Percentiles rank a stretch among this genome's conserved stretches.
These are phyloP conservation scores for Scortechinia acanthostroma DNA, from an alignment of 2,329 filamentous ascomycete genomes.

Conservation along the genomic window DNA sequence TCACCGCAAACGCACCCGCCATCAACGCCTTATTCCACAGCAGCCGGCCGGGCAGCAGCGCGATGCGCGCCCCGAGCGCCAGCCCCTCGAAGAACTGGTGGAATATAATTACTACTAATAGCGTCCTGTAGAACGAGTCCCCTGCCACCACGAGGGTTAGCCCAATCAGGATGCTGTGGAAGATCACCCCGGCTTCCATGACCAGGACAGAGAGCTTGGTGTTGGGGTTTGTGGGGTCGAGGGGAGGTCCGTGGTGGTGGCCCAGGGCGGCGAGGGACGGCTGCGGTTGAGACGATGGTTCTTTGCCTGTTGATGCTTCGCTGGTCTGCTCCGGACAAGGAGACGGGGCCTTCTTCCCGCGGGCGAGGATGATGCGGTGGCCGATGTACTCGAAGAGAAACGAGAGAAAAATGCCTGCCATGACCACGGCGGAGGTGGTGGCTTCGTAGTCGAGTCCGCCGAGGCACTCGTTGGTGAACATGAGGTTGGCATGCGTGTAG, in stretches of 20 bases:
- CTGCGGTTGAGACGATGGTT: conserved; percentile 3
- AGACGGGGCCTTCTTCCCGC: conserved; percentile 17
- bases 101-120: conserved; percentile 67
- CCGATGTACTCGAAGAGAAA: conserved; percentile 67
- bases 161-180: conserved; percentile 60
- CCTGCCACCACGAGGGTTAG: conserved; percentile 21
- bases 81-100: conserved; percentile 76
- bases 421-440: conserved; percentile 63
- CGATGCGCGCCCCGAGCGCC: conserved; percentile 66
- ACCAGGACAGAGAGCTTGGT: conserved; percentile 58
- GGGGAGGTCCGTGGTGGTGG: conserved; percentile 18
- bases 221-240: conserved; percentile 15
- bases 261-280: conserved; percentile 14
- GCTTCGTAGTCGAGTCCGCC: conserved; percentile 60
- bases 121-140: conserved; percentile 44
- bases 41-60: conserved; percentile 20
- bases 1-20: conserved; percentile 56
- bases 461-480: conserved; percentile 67
- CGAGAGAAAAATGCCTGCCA: conserved; percentile 68
- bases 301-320: conserved; percentile 6
- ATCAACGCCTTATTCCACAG: conserved; percentile 47
- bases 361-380: conserved; percentile 41
- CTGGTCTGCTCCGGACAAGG: conserved; percentile 12
- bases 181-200: conserved; percentile 68
- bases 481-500: conserved; percentile 65